These are phyloP conservation scores for fission yeast (Schizosaccharomyces pombe) DNA, from an alignment of 805 yeast genomes.

Conservation along the genomic window DNA sequence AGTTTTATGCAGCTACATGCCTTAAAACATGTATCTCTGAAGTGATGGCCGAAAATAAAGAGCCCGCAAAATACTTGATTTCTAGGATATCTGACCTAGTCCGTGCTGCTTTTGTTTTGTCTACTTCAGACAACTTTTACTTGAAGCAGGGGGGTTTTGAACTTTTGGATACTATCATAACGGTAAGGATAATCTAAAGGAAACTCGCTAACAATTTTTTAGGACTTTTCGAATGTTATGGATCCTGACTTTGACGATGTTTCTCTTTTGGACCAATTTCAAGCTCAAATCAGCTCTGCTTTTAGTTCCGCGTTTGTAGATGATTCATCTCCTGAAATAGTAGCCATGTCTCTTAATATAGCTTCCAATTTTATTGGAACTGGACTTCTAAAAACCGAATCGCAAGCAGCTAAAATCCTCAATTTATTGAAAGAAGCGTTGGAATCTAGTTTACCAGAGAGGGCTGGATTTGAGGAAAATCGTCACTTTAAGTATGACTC, in stretches of 20 bases:
- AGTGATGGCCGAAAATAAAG: constrained; percentile 4
- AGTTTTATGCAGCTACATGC: constrained; percentile 19
- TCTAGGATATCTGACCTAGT: constrained; percentile 32
- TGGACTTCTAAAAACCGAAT: constrained; percentile 25
- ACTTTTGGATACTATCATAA: constrained; percentile 39
- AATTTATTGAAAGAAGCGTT: constrained; percentile 42
- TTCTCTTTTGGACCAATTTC: constrained; percentile 67
- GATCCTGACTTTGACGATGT: constrained; percentile 55
- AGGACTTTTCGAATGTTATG: constrained; percentile 28
- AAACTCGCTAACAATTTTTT: background rate
- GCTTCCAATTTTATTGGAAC: constrained; percentile 53
- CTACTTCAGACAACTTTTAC: constrained; percentile 42
- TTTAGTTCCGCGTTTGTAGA: constrained; percentile 61
- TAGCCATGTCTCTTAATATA: constrained; percentile 53
- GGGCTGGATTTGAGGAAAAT: constrained; percentile 11
- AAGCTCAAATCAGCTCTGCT: constrained; percentile 82
- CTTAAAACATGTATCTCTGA: constrained; percentile 8
- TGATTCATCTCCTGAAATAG: constrained; percentile 49
- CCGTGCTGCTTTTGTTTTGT: constrained; percentile 55
- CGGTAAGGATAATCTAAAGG: constrained; percentile 11
- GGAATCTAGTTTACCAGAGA: constrained; percentile 26
- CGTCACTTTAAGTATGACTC: constrained; percentile 17
- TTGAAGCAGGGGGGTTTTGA: constrained; percentile 43
- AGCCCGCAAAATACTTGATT: constrained; percentile 11
- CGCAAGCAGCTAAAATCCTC: constrained; percentile 31